phyloP scores from a whole-genome alignment of 345 rosid genomes.

The Corchorus olitorius region DNA sequence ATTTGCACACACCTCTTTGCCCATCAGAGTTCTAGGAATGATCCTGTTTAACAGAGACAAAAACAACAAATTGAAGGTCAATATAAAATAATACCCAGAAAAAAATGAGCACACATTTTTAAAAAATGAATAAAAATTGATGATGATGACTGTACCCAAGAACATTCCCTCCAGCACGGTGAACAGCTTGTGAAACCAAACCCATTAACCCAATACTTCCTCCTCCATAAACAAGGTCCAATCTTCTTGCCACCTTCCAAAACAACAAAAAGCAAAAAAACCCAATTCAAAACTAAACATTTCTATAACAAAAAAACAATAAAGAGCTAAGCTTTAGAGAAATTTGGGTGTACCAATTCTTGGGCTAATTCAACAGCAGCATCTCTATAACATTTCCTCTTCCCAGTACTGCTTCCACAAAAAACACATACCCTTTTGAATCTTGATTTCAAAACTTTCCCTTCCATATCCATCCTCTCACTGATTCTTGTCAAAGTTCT shows the following conservation, averaged over 20 bases:
- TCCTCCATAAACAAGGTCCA: constrained; percentile 94
- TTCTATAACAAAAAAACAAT: not conserved
- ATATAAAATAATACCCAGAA: not conserved
- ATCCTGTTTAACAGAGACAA: constrained; percentile 42
- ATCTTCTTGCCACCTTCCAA: constrained; percentile 60
- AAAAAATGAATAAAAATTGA: not conserved
- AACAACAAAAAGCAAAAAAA: not conserved
- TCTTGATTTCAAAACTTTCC: constrained; percentile 48
- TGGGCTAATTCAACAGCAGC: constrained; percentile 82
- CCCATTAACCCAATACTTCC: constrained; percentile 98
- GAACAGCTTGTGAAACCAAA: constrained; percentile 80
- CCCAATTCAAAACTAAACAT: not conserved
- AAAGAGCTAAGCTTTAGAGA: not conserved
- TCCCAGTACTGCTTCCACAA: constrained; percentile 87
- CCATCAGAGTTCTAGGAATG: constrained; percentile 87
- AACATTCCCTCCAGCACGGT: constrained; percentile 80
- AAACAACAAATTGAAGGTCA: not conserved
- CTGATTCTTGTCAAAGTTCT: not conserved
- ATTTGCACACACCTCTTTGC: constrained; percentile 61
- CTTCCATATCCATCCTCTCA: constrained; percentile 26
- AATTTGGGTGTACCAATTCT: constrained; percentile 59
- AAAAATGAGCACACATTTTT: not conserved
- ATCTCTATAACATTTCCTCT: constrained; percentile 72
- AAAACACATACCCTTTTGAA: constrained; percentile 83
- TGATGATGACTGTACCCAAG: constrained; percentile 58